Evolutionary conservation across 2,329 filamentous ascomycete genomes (phyloP).

Genomic region (Pyrenochaeta sp.): DNA sequence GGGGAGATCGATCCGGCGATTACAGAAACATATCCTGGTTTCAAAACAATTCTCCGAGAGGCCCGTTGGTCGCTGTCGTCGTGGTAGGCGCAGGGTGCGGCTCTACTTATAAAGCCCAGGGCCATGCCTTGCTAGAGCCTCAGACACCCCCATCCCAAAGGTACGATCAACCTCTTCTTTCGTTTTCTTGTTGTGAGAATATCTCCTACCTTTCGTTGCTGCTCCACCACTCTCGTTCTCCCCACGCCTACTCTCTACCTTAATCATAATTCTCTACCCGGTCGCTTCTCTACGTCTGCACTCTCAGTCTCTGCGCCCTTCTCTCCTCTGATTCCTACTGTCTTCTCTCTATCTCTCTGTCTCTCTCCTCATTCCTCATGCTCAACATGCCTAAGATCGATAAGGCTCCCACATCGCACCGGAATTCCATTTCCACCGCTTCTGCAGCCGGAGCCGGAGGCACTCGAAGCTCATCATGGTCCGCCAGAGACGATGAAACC

Average conservation of each 20-base stretch:
- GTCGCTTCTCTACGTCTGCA: slow-evolving; percentile 33
- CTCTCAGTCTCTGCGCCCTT: slow-evolving; percentile 22
- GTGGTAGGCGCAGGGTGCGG: slow-evolving; percentile 33
- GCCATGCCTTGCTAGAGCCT: slow-evolving; percentile 22
- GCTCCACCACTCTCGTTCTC: slow-evolving; percentile 40
- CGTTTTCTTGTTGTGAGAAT: slow-evolving; percentile 39
- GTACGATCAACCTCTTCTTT: slow-evolving; percentile 42
- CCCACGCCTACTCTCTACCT: slow-evolving; percentile 23
- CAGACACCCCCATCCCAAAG: slow-evolving; percentile 36
- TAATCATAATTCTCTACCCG: slow-evolving; percentile 44
- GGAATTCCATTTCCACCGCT: slow-evolving; percentile 41
- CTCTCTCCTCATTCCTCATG: slow-evolving; percentile 27
- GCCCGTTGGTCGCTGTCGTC: slow-evolving; percentile 37
- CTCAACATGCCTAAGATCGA: slow-evolving; percentile 57
- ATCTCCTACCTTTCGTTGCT: slow-evolving; percentile 43
- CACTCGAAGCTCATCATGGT: slow-evolving; percentile 66
- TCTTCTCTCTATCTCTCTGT: slow-evolving; percentile 15
- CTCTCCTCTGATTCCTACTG: slow-evolving; percentile 14
- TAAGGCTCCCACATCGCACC: slow-evolving; percentile 39
- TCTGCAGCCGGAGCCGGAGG: slow-evolving; percentile 36
- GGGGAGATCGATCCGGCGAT: slow-evolving; percentile 45
- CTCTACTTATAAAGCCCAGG: slow-evolving; percentile 43
- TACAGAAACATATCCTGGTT: slow-evolving; percentile 50
- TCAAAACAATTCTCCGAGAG: slow-evolving; percentile 48
- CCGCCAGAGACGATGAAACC: slow-evolving; percentile 74